These are phyloP conservation scores for Haplosporangium sp. DNA, from an alignment of 371 early-diverging fungal genomes.

Conservation along the genomic window DNA sequence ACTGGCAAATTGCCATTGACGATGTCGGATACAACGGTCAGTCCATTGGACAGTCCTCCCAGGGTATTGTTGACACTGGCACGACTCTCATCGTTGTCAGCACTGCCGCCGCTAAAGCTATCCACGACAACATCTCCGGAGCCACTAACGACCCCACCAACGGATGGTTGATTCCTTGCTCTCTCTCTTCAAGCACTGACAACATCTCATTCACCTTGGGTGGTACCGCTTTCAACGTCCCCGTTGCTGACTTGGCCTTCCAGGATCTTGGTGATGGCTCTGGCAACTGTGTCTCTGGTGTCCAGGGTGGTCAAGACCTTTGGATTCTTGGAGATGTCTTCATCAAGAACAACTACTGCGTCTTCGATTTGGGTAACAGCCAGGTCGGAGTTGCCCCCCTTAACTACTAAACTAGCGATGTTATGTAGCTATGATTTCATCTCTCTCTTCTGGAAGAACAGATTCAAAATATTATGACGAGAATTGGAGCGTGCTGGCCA, in stretches of 20 bases:
- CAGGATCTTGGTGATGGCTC: conserved; percentile 32
- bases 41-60: conserved; percentile 19
- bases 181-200: conserved; percentile 19
- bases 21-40: conserved; percentile 19
- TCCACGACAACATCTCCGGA: conserved; percentile 34
- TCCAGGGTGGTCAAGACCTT: conserved; percentile 43
- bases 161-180: conserved; percentile 44
- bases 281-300: conserved; percentile 39
- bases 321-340: conserved; percentile 64
- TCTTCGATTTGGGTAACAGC: conserved; percentile 53
- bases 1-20: conserved; percentile 48
- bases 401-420: neutral
- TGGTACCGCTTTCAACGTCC: conserved; percentile 30
- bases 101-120: conserved; percentile 20
- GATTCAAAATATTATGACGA: too few relatives aligned
- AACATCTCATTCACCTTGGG: conserved; percentile 39
- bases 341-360: conserved; percentile 63
- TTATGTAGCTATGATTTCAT: neutral
- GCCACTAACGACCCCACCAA: conserved; percentile 27
- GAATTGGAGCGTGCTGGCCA: too few relatives aligned
- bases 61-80: conserved; percentile 32
- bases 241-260: conserved; percentile 38
- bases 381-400: conserved; percentile 46
- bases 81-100: conserved; percentile 56
- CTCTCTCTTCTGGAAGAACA: too few relatives aligned